Percentiles rank a stretch among this genome's conserved stretches.
These are phyloP conservation scores for Paraphoma sp. DNA, from an alignment of 2,329 filamentous ascomycete species.

Conservation along the genomic window DNA sequence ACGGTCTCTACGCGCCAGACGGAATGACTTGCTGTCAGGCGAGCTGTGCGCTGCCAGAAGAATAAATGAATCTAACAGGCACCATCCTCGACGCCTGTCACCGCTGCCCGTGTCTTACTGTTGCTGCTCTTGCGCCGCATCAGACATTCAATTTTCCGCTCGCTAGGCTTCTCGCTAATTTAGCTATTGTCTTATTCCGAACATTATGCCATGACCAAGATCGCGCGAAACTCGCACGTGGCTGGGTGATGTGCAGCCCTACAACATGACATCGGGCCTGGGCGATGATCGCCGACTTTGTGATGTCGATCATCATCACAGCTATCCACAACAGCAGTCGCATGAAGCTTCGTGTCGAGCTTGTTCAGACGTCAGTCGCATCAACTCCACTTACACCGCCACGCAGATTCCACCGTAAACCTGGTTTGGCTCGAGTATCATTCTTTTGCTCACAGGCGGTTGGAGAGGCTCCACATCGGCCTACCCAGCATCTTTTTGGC, in stretches of 20 bases:
- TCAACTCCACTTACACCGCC: too few species aligned
- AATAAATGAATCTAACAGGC: background rate
- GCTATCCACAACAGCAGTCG: constrained; percentile 1
- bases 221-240: background rate
- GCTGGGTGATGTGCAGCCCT: constrained; percentile 1
- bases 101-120: too few species aligned
- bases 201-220: background rate
- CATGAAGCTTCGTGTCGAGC: constrained; percentile 2
- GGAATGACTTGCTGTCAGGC: background rate
- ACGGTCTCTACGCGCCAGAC: background rate
- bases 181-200: background rate
- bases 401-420: too few species aligned
- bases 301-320: constrained; percentile 13
- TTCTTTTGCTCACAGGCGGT: too few species aligned
- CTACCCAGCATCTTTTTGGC: too few species aligned
- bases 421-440: too few species aligned
- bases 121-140: too few species aligned
- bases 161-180: background rate
- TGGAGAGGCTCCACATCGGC: too few species aligned
- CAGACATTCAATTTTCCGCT: too few species aligned
- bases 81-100: too few species aligned
- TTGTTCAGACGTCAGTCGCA: background rate
- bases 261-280: constrained; percentile 2
- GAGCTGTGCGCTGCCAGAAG: background rate
- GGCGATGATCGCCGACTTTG: constrained; percentile 7